Conservation (phyloP, 148 eudicot species). For the Amaranthus cruentus region DNA sequence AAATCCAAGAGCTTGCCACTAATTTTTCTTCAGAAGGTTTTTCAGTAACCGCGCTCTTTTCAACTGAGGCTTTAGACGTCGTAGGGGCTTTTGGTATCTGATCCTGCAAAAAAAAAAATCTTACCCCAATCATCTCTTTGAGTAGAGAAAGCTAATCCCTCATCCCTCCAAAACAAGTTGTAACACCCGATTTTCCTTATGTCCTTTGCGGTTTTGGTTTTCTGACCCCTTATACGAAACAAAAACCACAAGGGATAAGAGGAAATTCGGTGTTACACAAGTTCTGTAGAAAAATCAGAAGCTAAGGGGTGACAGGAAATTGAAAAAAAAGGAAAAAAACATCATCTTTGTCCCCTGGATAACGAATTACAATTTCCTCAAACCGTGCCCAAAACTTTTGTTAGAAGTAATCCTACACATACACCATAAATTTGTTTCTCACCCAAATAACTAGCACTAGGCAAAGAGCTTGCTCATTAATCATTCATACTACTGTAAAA, state of each 20-base stretch:
- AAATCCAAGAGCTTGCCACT: constrained; percentile 12
- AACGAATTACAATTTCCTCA: not conserved
- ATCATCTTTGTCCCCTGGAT: not conserved
- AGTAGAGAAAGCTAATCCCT: not conserved
- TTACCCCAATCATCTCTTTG: constrained; percentile 6
- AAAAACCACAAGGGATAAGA: too few species aligned
- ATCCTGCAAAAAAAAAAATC: not conserved
- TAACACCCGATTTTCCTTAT: not conserved
- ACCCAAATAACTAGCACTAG: not conserved
- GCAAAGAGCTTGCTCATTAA: not conserved
- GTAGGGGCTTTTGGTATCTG: constrained; percentile 35
- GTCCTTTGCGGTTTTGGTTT: too few species aligned
- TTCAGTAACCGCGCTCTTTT: constrained; percentile 26
- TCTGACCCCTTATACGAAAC: too few species aligned
- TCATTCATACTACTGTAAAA: not conserved
- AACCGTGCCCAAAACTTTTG: not conserved
- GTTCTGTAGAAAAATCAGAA: not conserved
- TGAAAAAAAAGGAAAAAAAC: not conserved
- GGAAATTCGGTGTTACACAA: too few species aligned
- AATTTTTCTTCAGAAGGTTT: constrained; percentile 31
- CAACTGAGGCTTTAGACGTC: constrained; percentile 21
- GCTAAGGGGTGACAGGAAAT: not conserved
- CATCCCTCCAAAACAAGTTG: not conserved
- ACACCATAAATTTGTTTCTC: too few species aligned
- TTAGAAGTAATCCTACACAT: too few species aligned